Percentiles rank a stretch among this genome's conserved stretches.
Conservation (phyloP, 768 basidiomycete species). For the Boletus coccyginus region DNA sequence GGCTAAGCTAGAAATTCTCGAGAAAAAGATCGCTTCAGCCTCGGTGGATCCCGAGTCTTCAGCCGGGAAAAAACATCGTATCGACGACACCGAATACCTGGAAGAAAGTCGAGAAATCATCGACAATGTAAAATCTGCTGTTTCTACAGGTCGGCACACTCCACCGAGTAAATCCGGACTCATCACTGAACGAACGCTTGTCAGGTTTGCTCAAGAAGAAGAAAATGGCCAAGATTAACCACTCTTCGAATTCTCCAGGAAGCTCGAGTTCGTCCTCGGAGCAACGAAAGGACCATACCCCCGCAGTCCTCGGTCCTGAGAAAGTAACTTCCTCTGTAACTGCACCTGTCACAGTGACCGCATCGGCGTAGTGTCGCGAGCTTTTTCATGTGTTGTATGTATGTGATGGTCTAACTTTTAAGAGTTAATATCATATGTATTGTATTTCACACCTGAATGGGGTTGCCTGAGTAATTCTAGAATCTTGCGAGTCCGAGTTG, state of each 20-base stretch:
- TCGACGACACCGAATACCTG: constrained; percentile 90
- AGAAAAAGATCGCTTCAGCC: constrained; percentile 60
- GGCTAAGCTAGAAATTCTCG: constrained; percentile 80
- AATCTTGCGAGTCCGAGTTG: too few species aligned
- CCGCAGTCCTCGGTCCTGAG: background rate
- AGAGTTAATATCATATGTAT: background rate
- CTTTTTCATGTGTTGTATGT: background rate
- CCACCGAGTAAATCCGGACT: background rate
- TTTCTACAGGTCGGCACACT: constrained; percentile 63
- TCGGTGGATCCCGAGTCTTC: constrained; percentile 43
- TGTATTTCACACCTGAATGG: background rate
- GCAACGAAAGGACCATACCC: background rate
- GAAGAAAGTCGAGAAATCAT: constrained; percentile 91
- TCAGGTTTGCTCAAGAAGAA: constrained; percentile 73
- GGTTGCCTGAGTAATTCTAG: background rate
- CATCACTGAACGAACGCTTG: constrained; percentile 20
- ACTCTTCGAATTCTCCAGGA: constrained; percentile 12
- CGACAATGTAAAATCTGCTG: constrained; percentile 88
- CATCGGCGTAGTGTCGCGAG: constrained; percentile 16
- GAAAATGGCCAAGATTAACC: constrained; percentile 58
- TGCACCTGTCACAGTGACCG: constrained; percentile 9
- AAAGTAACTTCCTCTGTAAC: background rate
- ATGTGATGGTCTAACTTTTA: background rate
- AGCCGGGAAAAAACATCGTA: constrained; percentile 79
- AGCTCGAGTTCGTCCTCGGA: constrained; percentile 23